These are phyloP conservation scores for Globisporangium perplexum DNA, from an alignment of 352 stramenopile genomes.

Conservation along the genomic window DNA sequence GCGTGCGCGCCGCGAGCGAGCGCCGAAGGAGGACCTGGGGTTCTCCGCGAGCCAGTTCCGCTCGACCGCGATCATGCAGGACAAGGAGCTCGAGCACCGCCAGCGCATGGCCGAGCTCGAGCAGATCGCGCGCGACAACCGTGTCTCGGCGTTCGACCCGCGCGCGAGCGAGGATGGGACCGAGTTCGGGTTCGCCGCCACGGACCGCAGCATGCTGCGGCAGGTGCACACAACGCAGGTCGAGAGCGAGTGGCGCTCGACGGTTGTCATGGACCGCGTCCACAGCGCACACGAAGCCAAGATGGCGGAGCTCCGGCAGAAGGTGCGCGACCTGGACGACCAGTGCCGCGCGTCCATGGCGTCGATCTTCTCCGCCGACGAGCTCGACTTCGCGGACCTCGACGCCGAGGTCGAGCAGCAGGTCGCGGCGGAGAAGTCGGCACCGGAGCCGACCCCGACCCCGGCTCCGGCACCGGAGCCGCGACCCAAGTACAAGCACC, in stretches of 20 bases:
- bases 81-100: conserved; percentile 38
- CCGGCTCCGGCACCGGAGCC: not conserved
- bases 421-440: not conserved
- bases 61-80: conserved; percentile 30
- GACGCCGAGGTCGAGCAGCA: conserved; percentile 10
- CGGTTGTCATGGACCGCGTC: conserved; percentile 38
- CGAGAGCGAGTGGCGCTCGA: conserved; percentile 31
- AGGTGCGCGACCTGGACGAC: conserved; percentile 40
- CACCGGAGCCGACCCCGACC: not conserved
- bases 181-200: not conserved
- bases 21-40: conserved; percentile 3
- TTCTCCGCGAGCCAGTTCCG: conserved; percentile 13
- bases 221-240: conserved; percentile 11
- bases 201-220: not conserved
- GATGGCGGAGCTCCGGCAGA: conserved; percentile 35
- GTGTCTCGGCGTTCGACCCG: conserved; percentile 25
- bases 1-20: conserved; percentile 26
- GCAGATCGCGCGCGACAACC: conserved; percentile 39
- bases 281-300: conserved; percentile 35
- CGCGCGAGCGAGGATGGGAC: conserved; percentile 9
- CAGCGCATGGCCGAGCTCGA: conserved; percentile 56
- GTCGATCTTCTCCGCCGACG: conserved; percentile 37
- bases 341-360: conserved; percentile 55
- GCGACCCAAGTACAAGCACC: conserved; percentile 12
- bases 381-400: conserved; percentile 38